Conservation (phyloP, 345 rosid genomes). For the Psidium guajava region DNA sequence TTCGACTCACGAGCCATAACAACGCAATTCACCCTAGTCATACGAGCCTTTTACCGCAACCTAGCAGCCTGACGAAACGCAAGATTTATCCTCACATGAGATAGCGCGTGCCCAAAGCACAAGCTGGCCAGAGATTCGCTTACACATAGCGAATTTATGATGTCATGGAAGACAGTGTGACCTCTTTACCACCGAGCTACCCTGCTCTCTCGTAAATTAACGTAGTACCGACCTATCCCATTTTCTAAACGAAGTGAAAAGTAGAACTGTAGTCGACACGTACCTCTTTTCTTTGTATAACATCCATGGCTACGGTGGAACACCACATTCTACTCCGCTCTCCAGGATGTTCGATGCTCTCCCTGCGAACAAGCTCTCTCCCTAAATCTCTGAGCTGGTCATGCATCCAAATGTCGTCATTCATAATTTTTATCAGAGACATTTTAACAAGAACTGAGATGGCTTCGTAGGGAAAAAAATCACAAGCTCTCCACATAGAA, state of each 20-base stretch:
- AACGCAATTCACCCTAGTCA: not conserved
- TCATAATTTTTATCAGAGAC: not conserved
- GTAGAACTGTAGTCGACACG: not conserved
- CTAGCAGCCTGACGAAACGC: not conserved
- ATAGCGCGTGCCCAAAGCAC: not conserved
- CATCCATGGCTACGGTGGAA: not conserved
- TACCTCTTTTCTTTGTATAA: not conserved
- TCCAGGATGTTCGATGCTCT: not conserved
- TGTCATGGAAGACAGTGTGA: not conserved
- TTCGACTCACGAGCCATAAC: not conserved
- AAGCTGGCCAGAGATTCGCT: not conserved
- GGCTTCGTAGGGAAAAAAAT: not conserved
- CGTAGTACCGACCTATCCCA: not conserved
- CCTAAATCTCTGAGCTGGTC: slow-evolving; percentile 3
- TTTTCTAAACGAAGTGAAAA: not conserved
- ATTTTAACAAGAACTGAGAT: not conserved
- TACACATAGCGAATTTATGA: not conserved
- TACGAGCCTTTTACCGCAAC: not conserved
- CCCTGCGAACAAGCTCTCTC: not conserved
- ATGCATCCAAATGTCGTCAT: slow-evolving; percentile 2
- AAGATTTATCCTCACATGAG: not conserved
- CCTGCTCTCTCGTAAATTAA: not conserved
- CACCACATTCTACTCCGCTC: not conserved
- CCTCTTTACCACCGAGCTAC: not conserved
- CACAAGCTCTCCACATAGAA: not conserved